Evolutionary conservation across 2,329 filamentous ascomycete species (phyloP), one percentile per base, ranked within the genome.

Genomic region (Claviceps sp.): DNA sequence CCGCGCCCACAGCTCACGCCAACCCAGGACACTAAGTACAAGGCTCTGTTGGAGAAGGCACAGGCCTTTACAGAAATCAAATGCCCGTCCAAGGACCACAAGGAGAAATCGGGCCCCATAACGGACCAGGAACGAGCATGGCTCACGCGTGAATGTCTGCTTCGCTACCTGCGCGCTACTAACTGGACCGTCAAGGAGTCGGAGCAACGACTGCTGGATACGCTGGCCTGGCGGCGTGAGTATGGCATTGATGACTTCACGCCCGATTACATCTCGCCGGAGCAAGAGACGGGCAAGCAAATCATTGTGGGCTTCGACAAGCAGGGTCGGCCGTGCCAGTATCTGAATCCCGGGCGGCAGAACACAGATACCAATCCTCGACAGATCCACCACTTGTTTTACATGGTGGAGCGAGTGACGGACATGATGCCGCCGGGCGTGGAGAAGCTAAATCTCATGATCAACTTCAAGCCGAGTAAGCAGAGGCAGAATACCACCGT

Each of bases 281-380:
- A 98, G 73, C 95, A 96, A 67, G 89, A 91, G 71, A 97, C 91
- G 9, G 93, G 93, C 58, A 98, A 98, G 74, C 91, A 97, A 68
- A 77, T 95, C 53, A 76, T 95, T 53, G 68, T 93, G 20, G 93
- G 93, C 43, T 98, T 82, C 68, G 93, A 98, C 71, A 86, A 84
- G 53, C 74, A 88, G 54, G 85, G 78, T 48, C 77, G 91, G n/a
- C 88, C 90, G 2, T 96, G 90, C 66, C 80, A 93, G 62, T 96
- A 96, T 69, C 78, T 98, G 54, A 85, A 86, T 64, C 93, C 93
- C 1, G 87, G 84, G 36, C 82, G 85, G 58, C 93, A 98, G 71
- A 98, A 98, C 73, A 97, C 93, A 1, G 84, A 94, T 59, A 78
- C 82, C 52, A 86, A 82, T 55, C 86, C 89, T 39, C 79, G 88